Percentiles rank a stretch among this genome's conserved stretches.
phyloP scores from a whole-genome alignment of 179 eudicot species.

The Corrigiola litoralis region DNA sequence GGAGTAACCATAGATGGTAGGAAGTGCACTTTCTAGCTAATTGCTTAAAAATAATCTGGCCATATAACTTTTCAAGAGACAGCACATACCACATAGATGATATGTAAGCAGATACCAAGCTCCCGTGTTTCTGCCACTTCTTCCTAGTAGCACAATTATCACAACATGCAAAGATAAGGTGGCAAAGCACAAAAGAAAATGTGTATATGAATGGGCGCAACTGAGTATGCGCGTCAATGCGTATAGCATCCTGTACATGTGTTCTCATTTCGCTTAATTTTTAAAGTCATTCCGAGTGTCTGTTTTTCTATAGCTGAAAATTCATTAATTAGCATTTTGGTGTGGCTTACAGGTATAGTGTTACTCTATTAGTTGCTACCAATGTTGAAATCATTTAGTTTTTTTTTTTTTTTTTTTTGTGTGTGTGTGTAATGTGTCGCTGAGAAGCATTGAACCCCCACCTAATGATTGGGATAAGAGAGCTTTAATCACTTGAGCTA shows the following conservation, averaged over 20 bases:
- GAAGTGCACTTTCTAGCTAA: neutral
- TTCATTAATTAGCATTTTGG: too few relatives aligned
- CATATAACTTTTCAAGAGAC: slow-evolving; percentile 9
- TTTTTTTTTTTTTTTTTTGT: too few relatives aligned
- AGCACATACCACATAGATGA: slow-evolving; percentile 11
- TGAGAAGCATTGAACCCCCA: too few relatives aligned
- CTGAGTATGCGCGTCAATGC: neutral
- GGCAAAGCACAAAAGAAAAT: neutral
- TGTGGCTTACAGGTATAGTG: too few relatives aligned
- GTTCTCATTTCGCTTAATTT: too few relatives aligned
- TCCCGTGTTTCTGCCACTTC: slow-evolving; percentile 30
- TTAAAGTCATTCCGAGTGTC: too few relatives aligned
- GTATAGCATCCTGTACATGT: neutral
- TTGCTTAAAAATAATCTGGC: neutral
- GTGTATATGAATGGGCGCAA: neutral
- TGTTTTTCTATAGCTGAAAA: too few relatives aligned
- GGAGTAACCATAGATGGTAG: neutral
- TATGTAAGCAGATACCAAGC: slow-evolving; percentile 21
- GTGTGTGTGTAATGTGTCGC: too few relatives aligned
- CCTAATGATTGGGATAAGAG: too few relatives aligned
- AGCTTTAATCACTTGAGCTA: too few relatives aligned
- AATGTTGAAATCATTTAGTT: too few relatives aligned
- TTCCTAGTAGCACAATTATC: neutral
- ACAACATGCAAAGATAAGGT: neutral
- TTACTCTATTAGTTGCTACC: too few relatives aligned